Percentiles rank a stretch among this genome's conserved stretches.
Conservation (phyloP, 1,284 basidiomycete species). For the Ustilago loliicola region DNA sequence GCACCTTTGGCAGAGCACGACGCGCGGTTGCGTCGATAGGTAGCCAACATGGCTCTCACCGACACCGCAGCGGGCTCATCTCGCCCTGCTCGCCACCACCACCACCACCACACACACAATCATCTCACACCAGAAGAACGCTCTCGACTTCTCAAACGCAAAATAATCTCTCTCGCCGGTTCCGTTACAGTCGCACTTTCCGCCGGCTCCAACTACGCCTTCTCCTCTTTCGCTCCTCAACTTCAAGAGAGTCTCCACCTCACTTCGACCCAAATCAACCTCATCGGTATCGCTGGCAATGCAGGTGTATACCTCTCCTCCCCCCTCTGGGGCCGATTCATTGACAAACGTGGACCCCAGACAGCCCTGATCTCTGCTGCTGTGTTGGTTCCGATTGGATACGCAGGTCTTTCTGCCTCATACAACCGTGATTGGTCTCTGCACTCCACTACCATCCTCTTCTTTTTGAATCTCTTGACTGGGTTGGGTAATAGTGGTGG, state of each 20-base stretch:
- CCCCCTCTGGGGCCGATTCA: slow-evolving; percentile 65
- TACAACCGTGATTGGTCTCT: slow-evolving; percentile 45
- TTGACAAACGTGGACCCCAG: slow-evolving; percentile 63
- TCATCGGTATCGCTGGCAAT: slow-evolving; percentile 71
- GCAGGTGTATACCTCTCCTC: slow-evolving; percentile 69
- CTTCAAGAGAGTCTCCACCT: slow-evolving; percentile 69
- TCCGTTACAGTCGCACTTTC: slow-evolving; percentile 66
- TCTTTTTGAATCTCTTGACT: slow-evolving; percentile 59
- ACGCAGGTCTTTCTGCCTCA: slow-evolving; percentile 50
- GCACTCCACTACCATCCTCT: slow-evolving; percentile 51
- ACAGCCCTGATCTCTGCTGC: slow-evolving; percentile 57
- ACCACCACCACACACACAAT: slow-evolving; percentile 5
- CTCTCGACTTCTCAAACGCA: slow-evolving; percentile 30
- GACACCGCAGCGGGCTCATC: background rate
- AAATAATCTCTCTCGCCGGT: slow-evolving; percentile 61
- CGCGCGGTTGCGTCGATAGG: too few relatives aligned
- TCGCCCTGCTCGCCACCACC: background rate
- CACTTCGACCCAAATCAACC: slow-evolving; percentile 69
- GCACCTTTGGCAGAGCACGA: too few relatives aligned
- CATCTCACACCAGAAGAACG: slow-evolving; percentile 12
- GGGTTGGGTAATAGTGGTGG: slow-evolving; percentile 65
- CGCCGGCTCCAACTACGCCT: slow-evolving; percentile 70
- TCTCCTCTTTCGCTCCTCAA: slow-evolving; percentile 70
- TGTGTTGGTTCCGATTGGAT: slow-evolving; percentile 57
- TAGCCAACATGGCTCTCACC: slow-evolving; percentile 14